Conservation (phyloP, 75 land plant genomes). For the Pseudotsuga menziesii region DNA sequence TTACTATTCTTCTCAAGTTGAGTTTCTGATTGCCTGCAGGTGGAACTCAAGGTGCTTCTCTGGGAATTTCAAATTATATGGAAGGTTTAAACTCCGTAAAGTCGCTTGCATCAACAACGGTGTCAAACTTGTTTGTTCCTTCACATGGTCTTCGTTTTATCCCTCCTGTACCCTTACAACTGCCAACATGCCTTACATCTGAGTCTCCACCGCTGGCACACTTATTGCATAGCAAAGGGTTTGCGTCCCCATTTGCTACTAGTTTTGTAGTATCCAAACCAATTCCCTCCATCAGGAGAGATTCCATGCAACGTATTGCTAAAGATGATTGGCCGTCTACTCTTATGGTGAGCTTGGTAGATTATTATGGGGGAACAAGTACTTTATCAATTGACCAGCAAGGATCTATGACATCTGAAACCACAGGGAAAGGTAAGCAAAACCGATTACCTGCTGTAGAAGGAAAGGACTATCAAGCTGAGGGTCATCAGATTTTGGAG, state of each 20-base stretch:
- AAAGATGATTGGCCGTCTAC: conserved; percentile 95
- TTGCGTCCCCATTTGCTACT: conserved; percentile 77
- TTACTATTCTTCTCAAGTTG: background rate
- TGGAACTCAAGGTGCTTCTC: conserved; percentile 32
- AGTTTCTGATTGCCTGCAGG: conserved; percentile 21
- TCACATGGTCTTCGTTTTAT: conserved; percentile 65
- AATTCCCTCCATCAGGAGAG: conserved; percentile 55
- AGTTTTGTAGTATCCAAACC: conserved; percentile 83
- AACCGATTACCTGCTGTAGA: conserved; percentile 29
- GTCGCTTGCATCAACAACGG: conserved; percentile 67
- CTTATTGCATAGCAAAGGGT: conserved; percentile 76
- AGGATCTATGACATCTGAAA: conserved; percentile 8
- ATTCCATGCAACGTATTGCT: conserved; percentile 14
- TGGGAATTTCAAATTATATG: conserved; percentile 23
- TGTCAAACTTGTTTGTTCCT: conserved; percentile 84
- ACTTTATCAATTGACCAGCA: conserved; percentile 23
- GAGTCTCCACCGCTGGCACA: conserved; percentile 71
- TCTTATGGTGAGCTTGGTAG: conserved; percentile 66
- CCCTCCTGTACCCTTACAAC: conserved; percentile 51
- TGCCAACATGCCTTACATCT: conserved; percentile 60
- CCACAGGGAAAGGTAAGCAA: conserved; percentile 13
- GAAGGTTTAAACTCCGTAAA: conserved; percentile 66
- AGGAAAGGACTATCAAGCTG: conserved; percentile 42
- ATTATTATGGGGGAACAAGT: conserved; percentile 53
- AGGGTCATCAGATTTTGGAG: conserved; percentile 60